These are phyloP conservation scores for Remersonia thermophila DNA, from an alignment of 2,329 filamentous ascomycete genomes.

Conservation along the genomic window DNA sequence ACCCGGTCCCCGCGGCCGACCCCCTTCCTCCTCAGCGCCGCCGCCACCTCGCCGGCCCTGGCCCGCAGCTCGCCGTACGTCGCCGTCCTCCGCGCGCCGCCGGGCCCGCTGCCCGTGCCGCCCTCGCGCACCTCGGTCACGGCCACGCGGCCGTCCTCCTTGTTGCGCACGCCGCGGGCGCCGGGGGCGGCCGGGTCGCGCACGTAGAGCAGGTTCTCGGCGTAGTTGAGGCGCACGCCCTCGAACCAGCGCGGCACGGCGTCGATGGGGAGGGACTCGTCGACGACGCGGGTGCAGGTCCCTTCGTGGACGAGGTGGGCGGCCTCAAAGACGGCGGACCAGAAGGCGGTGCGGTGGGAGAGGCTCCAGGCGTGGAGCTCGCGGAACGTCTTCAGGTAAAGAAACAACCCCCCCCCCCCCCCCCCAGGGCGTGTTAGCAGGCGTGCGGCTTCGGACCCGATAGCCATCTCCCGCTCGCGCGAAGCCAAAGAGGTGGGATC, in stretches of 20 bases:
- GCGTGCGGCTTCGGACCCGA: too few species aligned
- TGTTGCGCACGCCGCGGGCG: conserved; percentile 37
- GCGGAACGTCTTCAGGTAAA: conserved; percentile 42
- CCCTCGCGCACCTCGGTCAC: conserved; percentile 64
- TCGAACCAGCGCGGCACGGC: conserved; percentile 65
- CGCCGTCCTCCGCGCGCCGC: conserved; percentile 30
- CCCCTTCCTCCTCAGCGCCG: conserved; percentile 54
- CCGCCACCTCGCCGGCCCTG: conserved; percentile 45
- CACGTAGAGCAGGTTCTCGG: conserved; percentile 66
- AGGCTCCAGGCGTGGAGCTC: conserved; percentile 62
- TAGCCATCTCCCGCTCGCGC: too few species aligned
- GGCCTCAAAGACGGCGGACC: conserved; percentile 48
- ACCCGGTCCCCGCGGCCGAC: conserved; percentile 61
- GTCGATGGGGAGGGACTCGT: conserved; percentile 58
- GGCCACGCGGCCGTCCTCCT: conserved; percentile 60
- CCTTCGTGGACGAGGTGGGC: conserved; percentile 53
- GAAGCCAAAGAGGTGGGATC: too few species aligned
- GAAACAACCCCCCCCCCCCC: too few species aligned
- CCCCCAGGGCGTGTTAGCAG: too few species aligned
- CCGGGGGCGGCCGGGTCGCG: conserved; percentile 20
- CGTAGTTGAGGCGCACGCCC: conserved; percentile 62
- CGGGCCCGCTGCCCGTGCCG: conserved; percentile 29
- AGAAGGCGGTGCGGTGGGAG: conserved; percentile 50
- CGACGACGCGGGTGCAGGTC: conserved; percentile 46
- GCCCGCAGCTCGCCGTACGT: conserved; percentile 56